A percentile compares a stretch with the other conserved stretches of the same genome.
phyloP scores from a whole-genome alignment of 495 filamentous ascomycete genomes.

The Penicillium bovifimosum region DNA sequence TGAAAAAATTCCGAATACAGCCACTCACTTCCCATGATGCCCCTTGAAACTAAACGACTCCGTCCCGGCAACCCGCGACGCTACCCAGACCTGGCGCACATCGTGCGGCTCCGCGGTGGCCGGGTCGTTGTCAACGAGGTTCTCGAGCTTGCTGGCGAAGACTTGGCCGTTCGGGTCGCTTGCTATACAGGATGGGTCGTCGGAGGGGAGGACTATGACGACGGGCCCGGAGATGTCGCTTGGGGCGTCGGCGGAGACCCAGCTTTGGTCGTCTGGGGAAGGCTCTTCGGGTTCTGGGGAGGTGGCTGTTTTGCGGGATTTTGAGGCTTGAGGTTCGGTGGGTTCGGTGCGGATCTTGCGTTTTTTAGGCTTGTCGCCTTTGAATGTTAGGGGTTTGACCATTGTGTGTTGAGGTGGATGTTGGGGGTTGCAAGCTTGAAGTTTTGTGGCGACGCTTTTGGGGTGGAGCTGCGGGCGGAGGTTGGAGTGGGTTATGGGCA shows the following conservation, averaged over 20 bases:
- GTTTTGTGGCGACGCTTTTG: not conserved
- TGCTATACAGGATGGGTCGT: conserved; percentile 63
- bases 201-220: conserved; percentile 70
- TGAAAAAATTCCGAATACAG: not conserved
- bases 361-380: conserved; percentile 95
- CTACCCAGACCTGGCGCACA: conserved; percentile 92
- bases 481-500: not conserved
- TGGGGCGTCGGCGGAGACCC: conserved; percentile 77
- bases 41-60: conserved; percentile 80
- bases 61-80: conserved; percentile 75
- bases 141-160: conserved; percentile 73
- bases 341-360: conserved; percentile 55
- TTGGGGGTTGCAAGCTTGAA: conserved; percentile 3
- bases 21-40: conserved; percentile 70
- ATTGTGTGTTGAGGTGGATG: conserved; percentile 26
- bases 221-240: conserved; percentile 80
- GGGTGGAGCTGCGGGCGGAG: not conserved
- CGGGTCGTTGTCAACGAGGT: conserved; percentile 73
- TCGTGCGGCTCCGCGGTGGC: conserved; percentile 85
- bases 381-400: conserved; percentile 85
- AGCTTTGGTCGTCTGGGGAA: conserved; percentile 65
- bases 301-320: conserved; percentile 31
- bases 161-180: conserved; percentile 81
- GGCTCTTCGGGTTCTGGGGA: conserved; percentile 21
- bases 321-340: conserved; percentile 33